Percentiles rank a stretch among this genome's conserved stretches.
Evolutionary conservation across 805 yeast species (phyloP).

Genomic region (Candida pseudofarinosa): DNA sequence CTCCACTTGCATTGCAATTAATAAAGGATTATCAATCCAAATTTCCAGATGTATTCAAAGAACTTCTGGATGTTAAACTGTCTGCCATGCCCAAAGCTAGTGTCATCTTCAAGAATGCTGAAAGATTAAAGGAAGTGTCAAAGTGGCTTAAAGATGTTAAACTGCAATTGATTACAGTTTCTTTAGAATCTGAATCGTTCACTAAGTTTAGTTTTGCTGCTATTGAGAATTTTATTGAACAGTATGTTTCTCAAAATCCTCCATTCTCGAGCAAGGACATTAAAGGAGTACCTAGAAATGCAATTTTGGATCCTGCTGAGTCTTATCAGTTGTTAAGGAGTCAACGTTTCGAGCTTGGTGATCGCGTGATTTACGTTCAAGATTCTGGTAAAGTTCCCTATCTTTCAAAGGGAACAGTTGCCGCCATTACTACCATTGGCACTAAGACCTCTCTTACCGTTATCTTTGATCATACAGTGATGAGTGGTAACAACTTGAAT

Average conservation of each 20-base stretch:
- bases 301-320: constrained; percentile 70
- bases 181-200: constrained; percentile 74
- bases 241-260: constrained; percentile 43
- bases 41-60: constrained; percentile 60
- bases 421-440: constrained; percentile 56
- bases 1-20: constrained; percentile 66
- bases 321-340: constrained; percentile 67
- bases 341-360: constrained; percentile 83
- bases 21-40: constrained; percentile 54
- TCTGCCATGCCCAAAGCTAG: constrained; percentile 35
- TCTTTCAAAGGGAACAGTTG: constrained; percentile 86
- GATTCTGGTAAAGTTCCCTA: constrained; percentile 87
- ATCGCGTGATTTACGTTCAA: constrained; percentile 79
- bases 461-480: constrained; percentile 75
- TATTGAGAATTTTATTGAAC: constrained; percentile 60
- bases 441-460: constrained; percentile 67
- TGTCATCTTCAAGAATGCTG: constrained; percentile 37
- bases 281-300: constrained; percentile 79
- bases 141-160: constrained; percentile 50
- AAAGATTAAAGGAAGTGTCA: constrained; percentile 39
- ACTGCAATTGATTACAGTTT: constrained; percentile 52
- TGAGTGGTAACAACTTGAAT: constrained; percentile 78
- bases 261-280: constrained; percentile 50
- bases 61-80: constrained; percentile 23
- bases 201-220: constrained; percentile 60